Percentiles rank a stretch among this genome's conserved stretches.
Conservation (phyloP, 2,329 filamentous ascomycete species). For the Monilinia aucupariae region DNA sequence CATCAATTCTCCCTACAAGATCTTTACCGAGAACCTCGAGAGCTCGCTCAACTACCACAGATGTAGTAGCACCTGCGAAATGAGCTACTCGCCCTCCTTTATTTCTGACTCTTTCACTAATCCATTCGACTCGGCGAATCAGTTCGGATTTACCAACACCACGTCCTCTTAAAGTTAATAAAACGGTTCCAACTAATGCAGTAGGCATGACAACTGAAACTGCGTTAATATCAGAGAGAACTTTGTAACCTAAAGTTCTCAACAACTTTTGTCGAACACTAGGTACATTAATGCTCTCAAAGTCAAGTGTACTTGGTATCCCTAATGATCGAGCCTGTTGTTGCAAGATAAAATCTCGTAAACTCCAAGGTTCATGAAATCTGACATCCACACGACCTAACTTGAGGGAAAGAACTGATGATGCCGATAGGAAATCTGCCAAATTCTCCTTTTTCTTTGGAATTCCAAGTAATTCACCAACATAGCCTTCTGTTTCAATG, state of each 20-base stretch:
- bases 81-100: constrained; percentile 93
- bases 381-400: constrained; percentile 90
- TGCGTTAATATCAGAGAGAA: constrained; percentile 88
- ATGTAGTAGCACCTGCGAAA: constrained; percentile 74
- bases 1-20: constrained; percentile 73
- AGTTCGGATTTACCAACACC: constrained; percentile 86
- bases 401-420: constrained; percentile 81
- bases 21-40: constrained; percentile 88
- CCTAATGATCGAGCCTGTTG: constrained; percentile 58
- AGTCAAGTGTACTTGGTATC: constrained; percentile 44
- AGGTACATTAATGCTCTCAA: constrained; percentile 41
- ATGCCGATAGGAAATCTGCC: constrained; percentile 77
- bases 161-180: constrained; percentile 83
- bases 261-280: constrained; percentile 58
- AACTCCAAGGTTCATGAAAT: constrained; percentile 94
- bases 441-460: constrained; percentile 96
- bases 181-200: constrained; percentile 86
- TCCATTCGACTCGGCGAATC: constrained; percentile 82
- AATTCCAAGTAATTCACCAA: constrained; percentile 85
- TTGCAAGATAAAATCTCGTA: constrained; percentile 73
- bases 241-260: constrained; percentile 83
- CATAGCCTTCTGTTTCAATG: constrained; percentile 95
- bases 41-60: constrained; percentile 79
- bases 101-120: constrained; percentile 70
- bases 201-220: constrained; percentile 98